Conservation (phyloP, 805 yeast species). For the Citeromyces nyonsensis region DNA sequence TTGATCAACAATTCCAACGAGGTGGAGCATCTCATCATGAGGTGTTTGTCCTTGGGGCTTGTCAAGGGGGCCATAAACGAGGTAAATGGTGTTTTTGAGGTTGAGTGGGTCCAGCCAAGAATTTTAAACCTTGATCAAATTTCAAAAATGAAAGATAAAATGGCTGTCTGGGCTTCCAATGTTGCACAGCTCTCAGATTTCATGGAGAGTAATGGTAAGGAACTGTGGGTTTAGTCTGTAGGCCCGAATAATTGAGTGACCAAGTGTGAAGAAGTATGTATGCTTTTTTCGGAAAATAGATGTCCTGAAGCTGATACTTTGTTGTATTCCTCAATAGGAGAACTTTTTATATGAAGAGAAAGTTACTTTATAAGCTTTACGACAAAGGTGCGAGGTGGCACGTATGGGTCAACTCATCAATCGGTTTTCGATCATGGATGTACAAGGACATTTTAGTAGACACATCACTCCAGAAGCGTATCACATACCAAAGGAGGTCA, state of each 20-base stretch:
- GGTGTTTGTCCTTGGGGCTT: constrained; percentile 72
- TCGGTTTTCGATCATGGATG: no score
- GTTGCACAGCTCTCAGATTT: constrained; percentile 51
- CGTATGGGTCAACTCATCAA: no score
- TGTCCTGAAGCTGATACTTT: no score
- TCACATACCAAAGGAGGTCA: no score
- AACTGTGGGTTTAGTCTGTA: constrained; percentile 36
- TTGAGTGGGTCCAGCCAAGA: constrained; percentile 94
- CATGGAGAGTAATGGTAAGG: constrained; percentile 46
- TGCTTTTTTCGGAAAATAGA: no score
- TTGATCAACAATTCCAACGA: constrained; percentile 44
- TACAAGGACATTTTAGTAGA: no score
- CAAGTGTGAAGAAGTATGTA: no score
- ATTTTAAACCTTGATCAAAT: constrained; percentile 77
- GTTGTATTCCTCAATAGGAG: no score
- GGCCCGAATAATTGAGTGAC: not conserved
- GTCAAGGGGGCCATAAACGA: constrained; percentile 88
- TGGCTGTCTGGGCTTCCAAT: constrained; percentile 64
- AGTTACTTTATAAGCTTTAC: no score
- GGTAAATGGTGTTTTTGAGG: constrained; percentile 59
- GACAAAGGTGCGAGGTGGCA: no score
- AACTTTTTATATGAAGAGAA: no score
- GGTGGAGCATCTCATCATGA: constrained; percentile 85
- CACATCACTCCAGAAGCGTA: no score
- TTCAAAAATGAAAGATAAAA: constrained; percentile 53